A percentile compares a stretch with the other conserved stretches of the same genome.
Conservation (phyloP, 306 rosid genomes). For the Heteromeles arbutifolia region DNA sequence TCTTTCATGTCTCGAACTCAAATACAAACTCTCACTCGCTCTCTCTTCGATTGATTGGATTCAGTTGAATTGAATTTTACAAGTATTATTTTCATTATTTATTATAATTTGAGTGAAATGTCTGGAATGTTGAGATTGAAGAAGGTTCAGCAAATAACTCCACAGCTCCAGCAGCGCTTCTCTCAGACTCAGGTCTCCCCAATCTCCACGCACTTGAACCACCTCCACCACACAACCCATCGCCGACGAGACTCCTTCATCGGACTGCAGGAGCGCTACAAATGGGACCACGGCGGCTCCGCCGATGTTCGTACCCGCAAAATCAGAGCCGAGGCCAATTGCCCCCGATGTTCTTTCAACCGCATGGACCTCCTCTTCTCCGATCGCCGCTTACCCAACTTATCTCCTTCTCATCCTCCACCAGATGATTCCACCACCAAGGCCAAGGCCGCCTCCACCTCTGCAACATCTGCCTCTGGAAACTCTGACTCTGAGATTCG, state of each 20-base stretch:
- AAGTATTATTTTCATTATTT: neutral
- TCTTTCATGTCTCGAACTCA: neutral
- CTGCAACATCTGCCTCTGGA: neutral
- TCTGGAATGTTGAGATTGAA: slow-evolving; percentile 59
- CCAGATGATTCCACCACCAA: neutral
- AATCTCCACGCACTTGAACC: slow-evolving; percentile 51
- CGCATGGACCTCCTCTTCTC: slow-evolving; percentile 70
- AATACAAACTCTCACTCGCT: neutral
- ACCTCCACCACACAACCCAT: slow-evolving; percentile 27
- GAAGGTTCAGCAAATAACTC: slow-evolving; percentile 34
- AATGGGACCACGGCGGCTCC: slow-evolving; percentile 95
- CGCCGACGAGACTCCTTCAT: slow-evolving; percentile 49
- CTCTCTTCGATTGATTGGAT: neutral
- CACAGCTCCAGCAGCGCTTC: slow-evolving; percentile 32
- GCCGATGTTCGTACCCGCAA: slow-evolving; percentile 48
- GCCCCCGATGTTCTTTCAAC: slow-evolving; percentile 74
- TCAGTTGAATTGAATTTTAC: neutral
- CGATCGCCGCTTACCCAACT: slow-evolving; percentile 44
- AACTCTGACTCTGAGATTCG: neutral
- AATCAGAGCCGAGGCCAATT: slow-evolving; percentile 84
- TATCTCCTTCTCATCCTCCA: slow-evolving; percentile 9
- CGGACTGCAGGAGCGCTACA: slow-evolving; percentile 73
- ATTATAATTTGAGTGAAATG: slow-evolving; percentile 7
- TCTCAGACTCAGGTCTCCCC: slow-evolving; percentile 24
- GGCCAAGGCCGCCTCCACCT: neutral